Evolutionary conservation across 208 protist species (phyloP), one percentile per base, ranked within the genome.

Genomic region (Tritrichomonas foetus): DNA sequence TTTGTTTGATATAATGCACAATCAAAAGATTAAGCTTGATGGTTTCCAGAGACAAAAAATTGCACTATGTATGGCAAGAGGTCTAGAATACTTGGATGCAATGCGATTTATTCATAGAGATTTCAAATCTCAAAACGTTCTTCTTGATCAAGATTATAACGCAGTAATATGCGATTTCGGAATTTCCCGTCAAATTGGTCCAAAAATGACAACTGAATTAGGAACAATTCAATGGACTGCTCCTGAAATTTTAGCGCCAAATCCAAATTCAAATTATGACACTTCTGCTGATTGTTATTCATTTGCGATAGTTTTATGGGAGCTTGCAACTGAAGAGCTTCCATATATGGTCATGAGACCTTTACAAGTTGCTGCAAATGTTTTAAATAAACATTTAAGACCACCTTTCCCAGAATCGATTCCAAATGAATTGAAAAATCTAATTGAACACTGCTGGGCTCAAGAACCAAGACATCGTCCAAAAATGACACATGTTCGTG

Each of bases 121-220:
- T 89, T 53, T 89, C 47, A 89, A 89, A n/a, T 47, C 78, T 20
- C 78, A 89, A 89, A 89, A 89, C 30, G 30, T 89, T 39, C 44
- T 89, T n/a, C 16, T 89, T 53, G 78, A 89, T 57, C 0, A 89
- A 16, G 47, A 89, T 57, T 44, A 57, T 89, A 53, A 36, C 1
- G 78, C 78, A 39, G 27, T 89, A 44, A 20, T 89, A 13, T 89
- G 78, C 30, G 78, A 89, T 47, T 89, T 89, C 30, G 78, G 78
- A 57, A 33, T 89, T 20, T 89, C 78, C 0, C 0, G 78, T 9
- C 9, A 33, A 44, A 53, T 55, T 89, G 78, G 78, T 57, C 41
- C 47, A 20, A 89, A 89, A 27, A 89, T 89, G 78, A 89, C 78
- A 39, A 14, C 78, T 2, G 78, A 89, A 61, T 5, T 89, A 20